Evolutionary conservation across 495 filamentous ascomycete species (phyloP), one percentile per base, ranked within the genome.

Genomic region (Xylaria sp.): DNA sequence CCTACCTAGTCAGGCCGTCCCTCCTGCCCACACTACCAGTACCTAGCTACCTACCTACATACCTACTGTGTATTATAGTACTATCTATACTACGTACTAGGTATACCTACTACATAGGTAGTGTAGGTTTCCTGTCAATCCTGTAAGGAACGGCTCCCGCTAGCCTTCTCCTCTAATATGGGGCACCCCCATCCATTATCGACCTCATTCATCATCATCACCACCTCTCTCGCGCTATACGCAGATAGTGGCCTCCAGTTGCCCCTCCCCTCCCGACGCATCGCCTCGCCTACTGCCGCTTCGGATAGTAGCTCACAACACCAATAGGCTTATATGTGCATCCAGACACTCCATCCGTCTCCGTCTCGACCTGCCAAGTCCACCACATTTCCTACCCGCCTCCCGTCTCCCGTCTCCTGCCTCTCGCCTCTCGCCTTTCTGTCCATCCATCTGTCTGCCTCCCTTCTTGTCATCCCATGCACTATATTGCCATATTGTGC

Each of bases 171-270:
- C 68, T 62, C 44, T 70, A 63, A 63, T 63, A 70, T 70, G 48
- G 68, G 68, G 31, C 58, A 2, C 57, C 57, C 17, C 33, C 57
- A 35, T 58, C 67, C 31, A 70, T 44, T 63, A 44, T 35, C 68
- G 55, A 69, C 67, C 46, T 69, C 67, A 69, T 69, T 46, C 40
- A 52, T 48, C 67, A 61, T 69, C 67, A 69, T 68, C 63, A 29
- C 35, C 57, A 50, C 40, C 17, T 52, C n/a, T 52, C 26, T 37
- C 33, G 33, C 62, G 62, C 62, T 66, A n/a, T n/a, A n/a, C n/a
- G n/a, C n/a, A 52, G 29, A 50, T 37, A 46, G 43, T n/a, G 31
- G 40, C 43, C 55, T 29, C 40, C 59, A 61, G 57, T 69, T 69
- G 67, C 67, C 67, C 68, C 68, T 70, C 68, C 46, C 46, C 48